Percentiles rank a stretch among this genome's conserved stretches.
These are phyloP conservation scores for Dendrocalamus latiflorus DNA, from an alignment of 202 grass and related monocot species.

Conservation along the genomic window DNA sequence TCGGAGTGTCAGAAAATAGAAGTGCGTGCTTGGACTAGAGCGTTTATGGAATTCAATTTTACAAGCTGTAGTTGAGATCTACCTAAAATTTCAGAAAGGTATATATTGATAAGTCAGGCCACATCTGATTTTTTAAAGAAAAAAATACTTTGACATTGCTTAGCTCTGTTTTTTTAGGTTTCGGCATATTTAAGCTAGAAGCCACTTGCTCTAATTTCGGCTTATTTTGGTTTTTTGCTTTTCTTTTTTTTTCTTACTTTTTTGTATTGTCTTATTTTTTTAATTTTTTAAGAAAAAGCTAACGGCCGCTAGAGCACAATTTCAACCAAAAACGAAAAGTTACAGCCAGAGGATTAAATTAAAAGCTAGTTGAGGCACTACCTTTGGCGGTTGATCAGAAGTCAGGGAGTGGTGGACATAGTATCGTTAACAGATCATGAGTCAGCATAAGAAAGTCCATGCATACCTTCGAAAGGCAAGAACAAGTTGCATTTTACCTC, in stretches of 20 bases:
- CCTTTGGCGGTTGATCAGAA: neutral
- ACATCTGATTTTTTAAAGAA: conserved; percentile 16
- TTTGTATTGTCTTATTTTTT: no score
- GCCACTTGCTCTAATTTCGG: no score
- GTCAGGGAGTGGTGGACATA: neutral
- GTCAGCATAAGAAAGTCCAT: neutral
- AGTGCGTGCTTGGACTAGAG: conserved; percentile 14
- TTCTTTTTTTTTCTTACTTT: no score
- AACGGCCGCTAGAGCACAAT: fast-evolving
- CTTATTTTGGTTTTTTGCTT: no score
- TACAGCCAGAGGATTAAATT: no score
- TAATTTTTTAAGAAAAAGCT: no score
- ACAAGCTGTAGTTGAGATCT: conserved; percentile 30
- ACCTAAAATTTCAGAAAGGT: conserved; percentile 22
- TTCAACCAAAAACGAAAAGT: no score
- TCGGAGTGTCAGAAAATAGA: neutral
- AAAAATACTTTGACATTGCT: neutral
- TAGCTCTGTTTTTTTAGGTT: neutral
- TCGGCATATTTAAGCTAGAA: no score
- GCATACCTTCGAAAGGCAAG: neutral
- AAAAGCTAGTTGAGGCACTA: no score
- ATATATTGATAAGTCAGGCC: conserved; percentile 37
- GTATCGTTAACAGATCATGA: neutral
- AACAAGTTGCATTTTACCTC: conserved; percentile 27
- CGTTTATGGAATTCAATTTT: conserved; percentile 2